Conservation (phyloP, 179 eudicot genomes). For the Actinidia polygama region DNA sequence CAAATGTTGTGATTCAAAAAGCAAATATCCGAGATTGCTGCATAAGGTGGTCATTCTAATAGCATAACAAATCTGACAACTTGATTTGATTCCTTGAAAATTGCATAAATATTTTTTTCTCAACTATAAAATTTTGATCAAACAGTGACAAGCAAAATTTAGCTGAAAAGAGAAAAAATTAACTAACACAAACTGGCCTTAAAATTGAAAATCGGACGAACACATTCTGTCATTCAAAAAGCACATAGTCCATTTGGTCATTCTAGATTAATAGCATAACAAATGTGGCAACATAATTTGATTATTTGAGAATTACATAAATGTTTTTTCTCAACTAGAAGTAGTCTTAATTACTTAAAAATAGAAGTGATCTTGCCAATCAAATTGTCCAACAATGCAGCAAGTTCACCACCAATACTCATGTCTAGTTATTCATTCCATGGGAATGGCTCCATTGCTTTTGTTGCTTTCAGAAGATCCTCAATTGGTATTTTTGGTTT, state of each 20-base stretch:
- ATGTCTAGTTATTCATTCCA: constrained; percentile 75
- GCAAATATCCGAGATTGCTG: not conserved
- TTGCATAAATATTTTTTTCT: too few relatives aligned
- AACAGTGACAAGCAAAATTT: too few relatives aligned
- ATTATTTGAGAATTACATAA: not conserved
- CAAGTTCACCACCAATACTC: constrained; percentile 58
- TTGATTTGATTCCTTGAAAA: too few relatives aligned
- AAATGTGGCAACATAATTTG: not conserved
- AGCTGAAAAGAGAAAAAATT: too few relatives aligned
- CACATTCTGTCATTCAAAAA: not conserved
- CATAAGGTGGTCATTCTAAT: not conserved
- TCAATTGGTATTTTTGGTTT: constrained; percentile 64
- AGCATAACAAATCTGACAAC: not conserved
- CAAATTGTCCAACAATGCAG: constrained; percentile 30
- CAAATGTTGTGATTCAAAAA: not conserved
- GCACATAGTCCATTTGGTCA: not conserved
- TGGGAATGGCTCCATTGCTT: constrained; percentile 57
- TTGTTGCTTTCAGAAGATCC: constrained; percentile 63
- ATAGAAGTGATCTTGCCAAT: constrained; percentile 26
- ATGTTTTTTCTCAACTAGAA: not conserved
- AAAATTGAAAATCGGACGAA: not conserved
- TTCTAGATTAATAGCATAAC: not conserved
- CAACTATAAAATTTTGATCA: too few relatives aligned
- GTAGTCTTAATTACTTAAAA: constrained; percentile 2
- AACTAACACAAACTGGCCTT: not conserved